Percentiles rank a stretch among this genome's conserved stretches.
These are phyloP conservation scores for Exophiala phaeomuriformis DNA, from an alignment of 2,329 filamentous ascomycete genomes.

Conservation along the genomic window DNA sequence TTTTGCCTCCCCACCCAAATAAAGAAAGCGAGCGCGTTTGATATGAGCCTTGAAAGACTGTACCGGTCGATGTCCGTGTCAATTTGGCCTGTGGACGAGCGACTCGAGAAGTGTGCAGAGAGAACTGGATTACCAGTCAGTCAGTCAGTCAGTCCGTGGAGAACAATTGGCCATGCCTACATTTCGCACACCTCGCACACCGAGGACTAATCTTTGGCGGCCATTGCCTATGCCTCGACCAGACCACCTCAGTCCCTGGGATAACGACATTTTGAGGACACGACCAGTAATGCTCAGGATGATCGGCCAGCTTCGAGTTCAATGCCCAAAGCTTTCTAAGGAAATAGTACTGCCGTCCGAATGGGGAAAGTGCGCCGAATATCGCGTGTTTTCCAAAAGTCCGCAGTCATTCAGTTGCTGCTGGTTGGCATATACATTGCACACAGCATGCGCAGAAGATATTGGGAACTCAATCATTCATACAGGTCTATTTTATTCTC, in stretches of 20 bases:
- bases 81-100: conserved; percentile 2
- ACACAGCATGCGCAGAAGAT: no score
- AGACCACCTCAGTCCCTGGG: conserved; percentile 19
- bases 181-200: conserved; percentile 6
- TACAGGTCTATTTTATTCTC: no score
- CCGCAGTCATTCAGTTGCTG: no score
- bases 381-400: neutral
- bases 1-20: conserved; percentile 19
- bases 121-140: conserved; percentile 7
- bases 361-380: conserved; percentile 2
- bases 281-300: neutral
- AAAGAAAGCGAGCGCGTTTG: conserved; percentile 23
- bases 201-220: conserved; percentile 7
- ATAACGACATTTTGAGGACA: conserved; percentile 13
- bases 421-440: no score
- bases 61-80: neutral
- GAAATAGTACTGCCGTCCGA: neutral
- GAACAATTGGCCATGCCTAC: conserved; percentile 6
- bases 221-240: conserved; percentile 14
- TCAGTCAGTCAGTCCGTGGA: neutral
- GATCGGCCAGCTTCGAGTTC: neutral
- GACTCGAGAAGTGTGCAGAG: conserved; percentile 2
- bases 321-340: neutral
- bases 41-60: conserved; percentile 5
- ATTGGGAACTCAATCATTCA: no score